phyloP scores from a whole-genome alignment of 1,139 yeast genomes.

The Hyphopichia pseudoburtonii region DNA sequence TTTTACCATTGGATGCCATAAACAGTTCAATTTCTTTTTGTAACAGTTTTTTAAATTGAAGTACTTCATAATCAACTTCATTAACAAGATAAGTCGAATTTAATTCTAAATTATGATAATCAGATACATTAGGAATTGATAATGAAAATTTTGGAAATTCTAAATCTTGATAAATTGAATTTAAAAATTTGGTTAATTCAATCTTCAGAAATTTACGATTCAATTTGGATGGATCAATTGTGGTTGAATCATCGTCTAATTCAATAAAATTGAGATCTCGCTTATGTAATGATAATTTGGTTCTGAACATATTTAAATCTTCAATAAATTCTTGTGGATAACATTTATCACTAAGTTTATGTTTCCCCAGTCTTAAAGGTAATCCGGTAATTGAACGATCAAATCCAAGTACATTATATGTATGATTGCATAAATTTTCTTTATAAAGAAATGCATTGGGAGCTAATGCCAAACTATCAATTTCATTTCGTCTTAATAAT shows the following conservation, averaged over 20 bases:
- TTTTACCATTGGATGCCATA: slow-evolving; percentile 21
- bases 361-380: slow-evolving; percentile 33
- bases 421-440: slow-evolving; percentile 31
- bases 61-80: slow-evolving; percentile 32
- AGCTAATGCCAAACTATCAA: slow-evolving; percentile 27
- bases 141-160: slow-evolving; percentile 30
- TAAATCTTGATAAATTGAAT: slow-evolving; percentile 22
- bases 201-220: neutral
- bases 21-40: slow-evolving; percentile 33
- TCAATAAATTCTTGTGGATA: slow-evolving; percentile 44
- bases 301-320: slow-evolving; percentile 35
- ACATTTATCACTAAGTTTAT: slow-evolving; percentile 12
- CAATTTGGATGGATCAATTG: slow-evolving; percentile 20
- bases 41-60: slow-evolving; percentile 28
- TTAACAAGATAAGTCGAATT: slow-evolving; percentile 3
- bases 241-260: slow-evolving; percentile 21
- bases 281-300: slow-evolving; percentile 36
- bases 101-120: slow-evolving; percentile 28
- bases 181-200: slow-evolving; percentile 11
- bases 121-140: slow-evolving; percentile 26
- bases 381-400: slow-evolving; percentile 43
- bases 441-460: slow-evolving; percentile 29
- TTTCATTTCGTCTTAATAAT: slow-evolving; percentile 35
- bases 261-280: slow-evolving; percentile 41
- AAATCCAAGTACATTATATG: slow-evolving; percentile 47